Evolutionary conservation across 1,284 basidiomycete species (phyloP).

Genomic region (Sanguinoderma infundibulare): DNA sequence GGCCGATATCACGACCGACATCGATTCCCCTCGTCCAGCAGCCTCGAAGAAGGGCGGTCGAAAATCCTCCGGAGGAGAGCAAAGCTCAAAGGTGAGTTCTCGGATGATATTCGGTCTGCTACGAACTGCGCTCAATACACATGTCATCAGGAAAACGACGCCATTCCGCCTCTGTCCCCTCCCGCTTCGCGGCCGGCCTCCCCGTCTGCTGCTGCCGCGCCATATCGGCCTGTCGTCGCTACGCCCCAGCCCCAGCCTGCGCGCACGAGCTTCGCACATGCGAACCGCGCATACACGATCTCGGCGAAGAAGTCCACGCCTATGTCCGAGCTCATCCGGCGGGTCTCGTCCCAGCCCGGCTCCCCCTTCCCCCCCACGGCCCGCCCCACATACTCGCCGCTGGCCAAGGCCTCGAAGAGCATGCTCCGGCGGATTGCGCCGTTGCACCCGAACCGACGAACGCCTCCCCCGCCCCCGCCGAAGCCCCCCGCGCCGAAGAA

Average conservation of each 20-base stretch:
- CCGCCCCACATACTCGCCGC: conserved; percentile 60
- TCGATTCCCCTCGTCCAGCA: conserved; percentile 9
- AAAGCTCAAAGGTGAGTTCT: conserved; percentile 21
- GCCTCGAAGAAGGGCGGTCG: conserved; percentile 22
- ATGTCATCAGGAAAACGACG: conserved; percentile 16
- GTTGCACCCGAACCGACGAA: conserved; percentile 69
- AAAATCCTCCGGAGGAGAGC: conserved; percentile 13
- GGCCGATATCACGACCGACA: background rate
- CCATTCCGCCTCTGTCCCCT: conserved; percentile 1
- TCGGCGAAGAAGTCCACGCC: conserved; percentile 50
- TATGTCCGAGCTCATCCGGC: conserved; percentile 76
- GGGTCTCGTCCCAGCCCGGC: conserved; percentile 65
- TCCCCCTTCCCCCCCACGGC: conserved; percentile 58
- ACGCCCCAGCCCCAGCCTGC: conserved; percentile 19
- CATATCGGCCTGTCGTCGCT: conserved; percentile 1
- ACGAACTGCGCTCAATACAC: background rate
- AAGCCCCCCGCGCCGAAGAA: conserved; percentile 69
- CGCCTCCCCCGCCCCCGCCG: conserved; percentile 70
- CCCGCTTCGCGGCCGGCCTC: conserved; percentile 7
- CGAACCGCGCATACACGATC: conserved; percentile 29
- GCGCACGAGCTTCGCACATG: conserved; percentile 15
- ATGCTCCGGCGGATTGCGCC: conserved; percentile 71
- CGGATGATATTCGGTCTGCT: background rate
- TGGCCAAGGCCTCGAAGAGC: conserved; percentile 64
- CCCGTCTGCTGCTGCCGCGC: conserved; percentile 5